phyloP scores from a whole-genome alignment of 2,329 filamentous ascomycete genomes.

The Clonostachys sp. region DNA sequence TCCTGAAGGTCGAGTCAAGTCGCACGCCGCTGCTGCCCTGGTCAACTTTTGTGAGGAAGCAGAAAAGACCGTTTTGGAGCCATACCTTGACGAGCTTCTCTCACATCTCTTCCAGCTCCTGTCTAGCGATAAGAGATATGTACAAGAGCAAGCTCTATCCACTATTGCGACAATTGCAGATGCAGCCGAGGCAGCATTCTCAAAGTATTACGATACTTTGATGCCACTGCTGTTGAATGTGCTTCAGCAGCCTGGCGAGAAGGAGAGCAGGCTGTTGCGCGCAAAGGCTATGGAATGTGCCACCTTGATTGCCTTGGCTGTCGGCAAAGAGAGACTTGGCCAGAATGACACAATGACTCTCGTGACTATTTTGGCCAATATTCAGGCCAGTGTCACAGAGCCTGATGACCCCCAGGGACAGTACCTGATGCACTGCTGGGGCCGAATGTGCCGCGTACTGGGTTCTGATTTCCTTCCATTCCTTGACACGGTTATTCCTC shows the following conservation, averaged over 20 bases:
- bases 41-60: conserved; percentile 99
- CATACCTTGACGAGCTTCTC: conserved; percentile 85
- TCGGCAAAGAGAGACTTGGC: conserved; percentile 89
- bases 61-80: conserved; percentile 85
- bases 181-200: conserved; percentile 90
- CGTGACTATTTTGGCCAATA: conserved; percentile 80
- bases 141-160: conserved; percentile 95
- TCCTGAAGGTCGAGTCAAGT: conserved; percentile 88
- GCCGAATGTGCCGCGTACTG: conserved; percentile 94
- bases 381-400: conserved; percentile 83
- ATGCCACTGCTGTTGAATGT: conserved; percentile 95
- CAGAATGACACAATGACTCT: conserved; percentile 74
- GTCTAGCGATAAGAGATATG: conserved; percentile 88
- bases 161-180: conserved; percentile 99
- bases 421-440: conserved; percentile 98
- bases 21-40: conserved; percentile 92
- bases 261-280: conserved; percentile 84
- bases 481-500: conserved; percentile 89
- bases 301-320: conserved; percentile 89
- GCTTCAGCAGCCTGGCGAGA: conserved; percentile 82
- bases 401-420: conserved; percentile 93
- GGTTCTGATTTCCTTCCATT: conserved; percentile 89
- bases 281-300: conserved; percentile 99
- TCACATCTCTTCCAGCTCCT: conserved; percentile 82
- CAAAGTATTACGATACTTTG: conserved; percentile 89